phyloP scores from a whole-genome alignment of 305 asterid species.

The Euphrasia arctica region DNA sequence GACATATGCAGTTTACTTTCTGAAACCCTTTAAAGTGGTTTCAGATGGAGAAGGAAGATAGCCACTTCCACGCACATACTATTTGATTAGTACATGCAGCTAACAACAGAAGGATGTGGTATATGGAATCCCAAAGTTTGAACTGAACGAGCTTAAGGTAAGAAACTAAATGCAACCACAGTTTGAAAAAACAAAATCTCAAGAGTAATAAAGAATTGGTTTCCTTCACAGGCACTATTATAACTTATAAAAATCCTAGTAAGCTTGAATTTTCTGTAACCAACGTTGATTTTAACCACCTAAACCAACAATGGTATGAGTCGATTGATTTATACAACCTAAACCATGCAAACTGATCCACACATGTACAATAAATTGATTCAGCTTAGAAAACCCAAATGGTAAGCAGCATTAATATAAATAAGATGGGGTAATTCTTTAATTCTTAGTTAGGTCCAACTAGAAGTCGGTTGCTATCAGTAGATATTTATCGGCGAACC shows the following conservation, averaged over 20 bases:
- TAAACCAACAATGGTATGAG: slow-evolving; percentile 3
- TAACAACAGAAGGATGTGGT: background rate
- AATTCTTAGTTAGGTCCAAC: slow-evolving; percentile 9
- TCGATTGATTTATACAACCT: background rate
- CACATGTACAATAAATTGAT: background rate
- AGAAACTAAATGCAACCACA: background rate
- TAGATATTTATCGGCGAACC: slow-evolving; percentile 16
- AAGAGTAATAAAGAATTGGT: background rate
- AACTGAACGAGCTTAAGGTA: slow-evolving; percentile 12
- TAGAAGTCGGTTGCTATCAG: slow-evolving; percentile 16
- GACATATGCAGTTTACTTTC: slow-evolving; percentile 7
- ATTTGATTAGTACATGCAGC: background rate
- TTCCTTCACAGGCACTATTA: background rate
- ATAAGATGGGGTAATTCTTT: slow-evolving; percentile 13
- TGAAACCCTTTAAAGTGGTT: slow-evolving; percentile 9
- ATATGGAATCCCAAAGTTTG: slow-evolving; percentile 1
- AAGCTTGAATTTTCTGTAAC: background rate
- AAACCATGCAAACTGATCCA: slow-evolving; percentile 2
- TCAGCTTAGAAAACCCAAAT: slow-evolving; percentile 1
- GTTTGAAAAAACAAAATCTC: background rate
- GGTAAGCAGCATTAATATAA: background rate
- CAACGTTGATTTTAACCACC: background rate
- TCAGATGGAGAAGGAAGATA: slow-evolving; percentile 13
- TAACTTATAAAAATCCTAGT: background rate
- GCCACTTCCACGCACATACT: background rate